A percentile compares a stretch with the other conserved stretches of the same genome.
Conservation (phyloP, 2,329 filamentous ascomycete genomes). For the Beauveria varroae region DNA sequence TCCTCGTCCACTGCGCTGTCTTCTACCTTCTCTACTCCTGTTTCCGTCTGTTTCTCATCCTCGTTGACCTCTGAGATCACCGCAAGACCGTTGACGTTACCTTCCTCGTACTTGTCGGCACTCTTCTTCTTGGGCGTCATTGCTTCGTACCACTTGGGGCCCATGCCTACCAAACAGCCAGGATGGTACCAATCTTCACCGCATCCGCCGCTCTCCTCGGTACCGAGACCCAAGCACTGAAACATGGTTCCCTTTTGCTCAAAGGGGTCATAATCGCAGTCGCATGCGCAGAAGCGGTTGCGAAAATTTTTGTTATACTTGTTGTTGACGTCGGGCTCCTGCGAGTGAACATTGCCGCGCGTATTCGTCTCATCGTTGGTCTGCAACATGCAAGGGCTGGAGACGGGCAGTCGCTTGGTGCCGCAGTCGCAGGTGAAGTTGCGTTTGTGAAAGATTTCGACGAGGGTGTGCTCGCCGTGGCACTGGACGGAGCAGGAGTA, state of each 20-base stretch:
- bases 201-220: slow-evolving; percentile 74
- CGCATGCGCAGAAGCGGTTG: slow-evolving; percentile 87
- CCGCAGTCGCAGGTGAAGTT: slow-evolving; percentile 97
- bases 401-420: slow-evolving; percentile 66
- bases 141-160: slow-evolving; percentile 62
- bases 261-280: slow-evolving; percentile 78
- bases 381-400: slow-evolving; percentile 68
- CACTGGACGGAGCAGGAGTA: slow-evolving; percentile 96
- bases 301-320: slow-evolving; percentile 94
- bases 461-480: slow-evolving; percentile 88
- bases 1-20: slow-evolving; percentile 40
- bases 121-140: slow-evolving; percentile 26
- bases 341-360: slow-evolving; percentile 70
- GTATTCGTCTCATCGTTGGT: slow-evolving; percentile 63
- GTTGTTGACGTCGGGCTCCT: slow-evolving; percentile 65
- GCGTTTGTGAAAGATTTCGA: slow-evolving; percentile 93
- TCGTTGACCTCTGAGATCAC: slow-evolving; percentile 45
- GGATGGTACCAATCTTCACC: slow-evolving; percentile 98
- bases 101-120: slow-evolving; percentile 13
- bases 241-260: slow-evolving; percentile 97
- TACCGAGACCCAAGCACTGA: slow-evolving; percentile 83
- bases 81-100: slow-evolving; percentile 27
- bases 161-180: slow-evolving; percentile 78
- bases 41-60: slow-evolving; percentile 11
- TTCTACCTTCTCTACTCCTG: slow-evolving; percentile 24